Evolutionary conservation across 805 yeast genomes (phyloP), one percentile per base, ranked within the genome.

Genomic region (Metschnikowia santaceciliae): DNA sequence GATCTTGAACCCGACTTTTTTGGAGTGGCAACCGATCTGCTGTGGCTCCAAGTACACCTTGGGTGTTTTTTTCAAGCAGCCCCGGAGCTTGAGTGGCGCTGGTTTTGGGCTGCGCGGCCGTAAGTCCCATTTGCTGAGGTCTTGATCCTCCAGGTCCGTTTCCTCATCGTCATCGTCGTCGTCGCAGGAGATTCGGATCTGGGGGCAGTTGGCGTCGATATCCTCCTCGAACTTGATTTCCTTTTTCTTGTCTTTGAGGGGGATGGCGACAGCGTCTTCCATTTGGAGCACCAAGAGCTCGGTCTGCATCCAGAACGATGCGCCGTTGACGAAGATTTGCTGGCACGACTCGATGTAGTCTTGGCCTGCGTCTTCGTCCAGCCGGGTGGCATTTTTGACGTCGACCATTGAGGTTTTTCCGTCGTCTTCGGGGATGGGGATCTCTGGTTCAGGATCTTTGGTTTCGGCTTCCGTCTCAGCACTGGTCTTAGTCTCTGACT

Each of bases 241-340:
- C 20, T 17, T 35, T 6, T 43, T 40, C 32, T 22, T 32, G 6
- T 23, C 22, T 32, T 36, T 35, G n/a, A 26, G 8, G 1, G 49
- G 47, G 3, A 7, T 19, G 4, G 35, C 20, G 22, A 40, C 30
- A 4, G 44, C 41, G 19, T 32, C 41, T 15, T 37, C 46, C 37
- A 50, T 32, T 35, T 42, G 26, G 17, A 50, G 33, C n/a, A 50
- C 47, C 15, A 50, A 34, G 19, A 50, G 38, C 41, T 50, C 50
- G 8, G 50, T 50, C 23, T 42, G 48, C 47, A 42, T 46, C 53
- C 53, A 50, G 15, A 32, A 30, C 42, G 35, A 39, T 10, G 20
- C 20, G 32, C 40, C 39, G 17, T 35, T 26, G 33, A 37, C 44
- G 13, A 50, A 44, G 10, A 32, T 35, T 4, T 41, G 43, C 43